These are phyloP conservation scores for Debaryomyces nepalensis DNA, from an alignment of 1,139 yeast genomes.

Conservation along the genomic window DNA sequence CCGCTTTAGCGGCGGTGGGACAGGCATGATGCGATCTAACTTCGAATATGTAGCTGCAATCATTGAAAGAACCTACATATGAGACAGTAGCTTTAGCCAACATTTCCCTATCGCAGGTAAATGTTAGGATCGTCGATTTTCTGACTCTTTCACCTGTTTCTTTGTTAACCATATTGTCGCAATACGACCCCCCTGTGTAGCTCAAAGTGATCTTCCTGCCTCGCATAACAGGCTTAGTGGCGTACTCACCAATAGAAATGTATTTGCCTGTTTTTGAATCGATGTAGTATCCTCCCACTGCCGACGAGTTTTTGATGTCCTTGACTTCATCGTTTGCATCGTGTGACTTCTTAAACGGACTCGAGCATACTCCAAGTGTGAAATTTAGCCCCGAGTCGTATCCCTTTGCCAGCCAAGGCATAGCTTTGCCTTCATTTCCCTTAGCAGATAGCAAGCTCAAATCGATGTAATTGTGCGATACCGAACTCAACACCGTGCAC, in stretches of 20 bases:
- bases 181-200: constrained; percentile 73
- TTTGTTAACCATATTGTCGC: constrained; percentile 44
- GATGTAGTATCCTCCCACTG: constrained; percentile 70
- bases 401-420: constrained; percentile 73
- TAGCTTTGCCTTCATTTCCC: constrained; percentile 46
- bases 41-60: constrained; percentile 85
- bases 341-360: constrained; percentile 52
- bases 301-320: constrained; percentile 50
- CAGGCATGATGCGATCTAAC: constrained; percentile 88
- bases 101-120: constrained; percentile 81
- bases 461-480: constrained; percentile 59
- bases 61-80: constrained; percentile 71
- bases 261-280: constrained; percentile 54
- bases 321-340: constrained; percentile 35
- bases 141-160: constrained; percentile 48
- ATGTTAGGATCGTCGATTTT: constrained; percentile 70
- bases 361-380: constrained; percentile 79
- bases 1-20: constrained; percentile 70
- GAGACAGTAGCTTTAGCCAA: constrained; percentile 67
- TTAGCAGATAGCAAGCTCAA: constrained; percentile 53
- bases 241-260: constrained; percentile 68
- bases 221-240: constrained; percentile 64
- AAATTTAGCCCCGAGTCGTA: constrained; percentile 74
- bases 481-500: constrained; percentile 60
- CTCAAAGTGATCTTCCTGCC: constrained; percentile 75